phyloP scores from a whole-genome alignment of 78 protist species.

The Guillardia theta region DNA sequence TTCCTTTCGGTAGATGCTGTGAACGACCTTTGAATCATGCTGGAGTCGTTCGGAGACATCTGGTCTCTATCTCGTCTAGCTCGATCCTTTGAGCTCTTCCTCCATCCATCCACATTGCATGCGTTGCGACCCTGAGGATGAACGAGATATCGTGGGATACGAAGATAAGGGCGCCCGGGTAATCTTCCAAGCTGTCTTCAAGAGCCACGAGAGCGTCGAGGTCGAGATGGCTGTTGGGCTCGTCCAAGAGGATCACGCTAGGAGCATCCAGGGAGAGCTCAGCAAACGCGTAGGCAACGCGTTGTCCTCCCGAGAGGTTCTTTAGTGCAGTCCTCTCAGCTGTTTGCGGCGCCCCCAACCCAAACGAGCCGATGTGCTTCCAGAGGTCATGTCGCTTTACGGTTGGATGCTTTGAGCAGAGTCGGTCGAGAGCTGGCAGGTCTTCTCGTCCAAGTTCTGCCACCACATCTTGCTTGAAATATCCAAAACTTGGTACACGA shows the following conservation, averaged over 20 bases:
- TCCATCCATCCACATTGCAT: no score
- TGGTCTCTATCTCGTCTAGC: no score
- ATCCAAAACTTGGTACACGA: no score
- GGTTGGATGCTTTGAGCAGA: neutral
- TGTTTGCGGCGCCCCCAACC: neutral
- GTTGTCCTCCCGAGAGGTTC: conserved; percentile 4
- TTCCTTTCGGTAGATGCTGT: no score
- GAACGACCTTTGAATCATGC: no score
- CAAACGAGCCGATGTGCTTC: neutral
- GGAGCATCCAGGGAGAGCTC: neutral
- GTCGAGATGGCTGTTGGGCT: conserved; percentile 59
- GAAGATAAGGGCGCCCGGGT: no score
- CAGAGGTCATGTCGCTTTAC: neutral
- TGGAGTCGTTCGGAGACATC: no score
- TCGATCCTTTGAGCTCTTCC: no score
- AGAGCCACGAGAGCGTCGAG: conserved; percentile 30
- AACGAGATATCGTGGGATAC: no score
- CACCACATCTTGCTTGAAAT: neutral
- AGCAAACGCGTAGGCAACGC: neutral
- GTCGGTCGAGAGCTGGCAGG: no score
- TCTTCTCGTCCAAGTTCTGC: neutral
- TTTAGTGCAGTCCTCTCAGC: neutral
- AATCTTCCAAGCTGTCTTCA: no score
- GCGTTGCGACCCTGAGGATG: no score
- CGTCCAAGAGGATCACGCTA: conserved; percentile 50